A percentile compares a stretch with the other conserved stretches of the same genome.
phyloP scores from a whole-genome alignment of 2,329 filamentous ascomycete genomes.

The Aureobasidium leucospermi region DNA sequence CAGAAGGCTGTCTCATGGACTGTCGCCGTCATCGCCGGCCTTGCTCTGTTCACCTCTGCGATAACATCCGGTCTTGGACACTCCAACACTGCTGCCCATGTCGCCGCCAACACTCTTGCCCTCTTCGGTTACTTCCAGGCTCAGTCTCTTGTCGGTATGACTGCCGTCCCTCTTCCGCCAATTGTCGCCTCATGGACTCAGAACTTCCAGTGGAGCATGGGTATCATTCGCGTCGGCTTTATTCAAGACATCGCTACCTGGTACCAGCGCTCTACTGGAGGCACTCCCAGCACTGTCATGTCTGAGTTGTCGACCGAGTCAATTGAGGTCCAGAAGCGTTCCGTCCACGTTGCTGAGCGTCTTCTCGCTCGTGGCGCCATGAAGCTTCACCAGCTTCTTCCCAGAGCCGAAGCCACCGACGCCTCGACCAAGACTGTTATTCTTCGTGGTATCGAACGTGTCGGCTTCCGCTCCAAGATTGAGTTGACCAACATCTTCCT shows the following conservation, averaged over 20 bases:
- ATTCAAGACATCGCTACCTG: constrained; percentile 85
- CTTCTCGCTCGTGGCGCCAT: constrained; percentile 49
- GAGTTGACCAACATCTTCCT: constrained; percentile 90
- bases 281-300: constrained; percentile 71
- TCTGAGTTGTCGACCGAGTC: constrained; percentile 67
- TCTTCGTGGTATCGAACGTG: constrained; percentile 79
- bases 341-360: constrained; percentile 37
- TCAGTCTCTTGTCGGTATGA: constrained; percentile 85
- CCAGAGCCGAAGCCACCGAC: constrained; percentile 23
- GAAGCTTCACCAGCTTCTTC: constrained; percentile 39
- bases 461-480: constrained; percentile 77
- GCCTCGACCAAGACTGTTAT: constrained; percentile 34
- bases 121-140: constrained; percentile 92
- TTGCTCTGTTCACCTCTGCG: constrained; percentile 77
- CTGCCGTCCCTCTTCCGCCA: constrained; percentile 71
- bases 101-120: constrained; percentile 88
- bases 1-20: constrained; percentile 83
- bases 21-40: constrained; percentile 77
- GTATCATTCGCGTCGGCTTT: constrained; percentile 81
- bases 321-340: constrained; percentile 71
- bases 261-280: constrained; percentile 92
- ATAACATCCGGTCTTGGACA: constrained; percentile 85
- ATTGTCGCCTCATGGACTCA: constrained; percentile 91
- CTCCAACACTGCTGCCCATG: constrained; percentile 88
- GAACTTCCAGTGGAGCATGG: constrained; percentile 98